Evolutionary conservation across 768 basidiomycete genomes (phyloP).

Genomic region (Udeniomyces megalosporus): DNA sequence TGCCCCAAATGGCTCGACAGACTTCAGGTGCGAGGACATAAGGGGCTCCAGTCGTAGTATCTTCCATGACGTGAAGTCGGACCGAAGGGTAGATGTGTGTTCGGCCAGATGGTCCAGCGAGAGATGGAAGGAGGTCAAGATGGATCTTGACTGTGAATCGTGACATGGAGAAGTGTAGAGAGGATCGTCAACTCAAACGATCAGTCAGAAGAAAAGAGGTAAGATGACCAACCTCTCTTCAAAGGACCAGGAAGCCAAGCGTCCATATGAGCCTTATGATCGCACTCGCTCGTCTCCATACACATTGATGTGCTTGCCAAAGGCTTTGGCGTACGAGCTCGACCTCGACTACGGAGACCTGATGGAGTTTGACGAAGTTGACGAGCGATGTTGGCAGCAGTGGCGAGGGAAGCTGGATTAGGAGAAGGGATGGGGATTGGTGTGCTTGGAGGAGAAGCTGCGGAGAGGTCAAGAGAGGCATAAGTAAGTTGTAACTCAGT

Average conservation of each 20-base stretch:
- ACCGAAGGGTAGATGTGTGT: not conserved
- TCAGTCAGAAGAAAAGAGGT: not conserved
- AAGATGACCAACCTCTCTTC: not conserved
- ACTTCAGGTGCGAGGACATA: constrained; percentile 2
- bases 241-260: not conserved
- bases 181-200: no score
- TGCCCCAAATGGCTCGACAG: not conserved
- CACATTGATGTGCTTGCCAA: not conserved
- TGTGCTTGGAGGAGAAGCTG: not conserved
- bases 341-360: not conserved
- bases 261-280: constrained; percentile 1
- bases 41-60: not conserved
- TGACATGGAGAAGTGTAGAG: no score
- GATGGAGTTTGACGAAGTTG: not conserved
- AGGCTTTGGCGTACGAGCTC: not conserved
- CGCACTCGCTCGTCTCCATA: not conserved
- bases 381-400: not conserved
- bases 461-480: not conserved
- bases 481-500: no score
- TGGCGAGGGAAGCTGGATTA: not conserved
- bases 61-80: not conserved
- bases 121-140: not conserved
- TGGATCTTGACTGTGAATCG: not conserved
- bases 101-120: not conserved
- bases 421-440: not conserved